Evolutionary conservation across 495 filamentous ascomycete genomes (phyloP).

Genomic region (Penicillium ochrochloron): DNA sequence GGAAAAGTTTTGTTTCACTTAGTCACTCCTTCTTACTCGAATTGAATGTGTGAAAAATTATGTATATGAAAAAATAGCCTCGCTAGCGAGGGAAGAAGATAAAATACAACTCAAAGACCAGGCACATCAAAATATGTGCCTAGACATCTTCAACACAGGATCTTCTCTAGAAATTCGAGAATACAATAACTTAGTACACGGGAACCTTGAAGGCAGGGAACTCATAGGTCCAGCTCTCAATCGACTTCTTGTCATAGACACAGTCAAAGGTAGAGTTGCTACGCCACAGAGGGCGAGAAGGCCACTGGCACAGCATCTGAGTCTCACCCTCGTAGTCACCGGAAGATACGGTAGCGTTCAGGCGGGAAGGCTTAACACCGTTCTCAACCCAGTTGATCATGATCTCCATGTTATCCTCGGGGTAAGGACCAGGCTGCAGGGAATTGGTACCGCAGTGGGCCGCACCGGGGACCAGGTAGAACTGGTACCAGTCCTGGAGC

Average conservation of each 20-base stretch:
- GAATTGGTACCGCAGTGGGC: slow-evolving; percentile 53
- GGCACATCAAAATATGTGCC: background rate
- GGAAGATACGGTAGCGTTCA: slow-evolving; percentile 45
- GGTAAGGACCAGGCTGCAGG: slow-evolving; percentile 52
- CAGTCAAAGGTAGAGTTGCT: slow-evolving; percentile 45
- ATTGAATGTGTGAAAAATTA: background rate
- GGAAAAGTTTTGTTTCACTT: background rate
- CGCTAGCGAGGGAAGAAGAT: background rate
- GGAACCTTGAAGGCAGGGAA: slow-evolving; percentile 38
- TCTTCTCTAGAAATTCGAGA: background rate
- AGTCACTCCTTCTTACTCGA: background rate
- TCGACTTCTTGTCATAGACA: slow-evolving; percentile 47
- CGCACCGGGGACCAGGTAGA: slow-evolving; percentile 56
- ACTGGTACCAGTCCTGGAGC: slow-evolving; percentile 56
- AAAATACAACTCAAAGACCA: background rate
- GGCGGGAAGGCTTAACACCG: slow-evolving; percentile 43
- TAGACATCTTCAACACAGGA: background rate
- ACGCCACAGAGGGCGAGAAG: slow-evolving; percentile 48
- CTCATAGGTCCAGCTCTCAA: slow-evolving; percentile 45
- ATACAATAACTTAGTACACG: slow-evolving; percentile 26
- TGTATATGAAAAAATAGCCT: slow-evolving; percentile 1
- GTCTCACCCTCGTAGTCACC: slow-evolving; percentile 44
- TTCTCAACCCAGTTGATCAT: slow-evolving; percentile 61
- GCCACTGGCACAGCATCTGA: slow-evolving; percentile 53
- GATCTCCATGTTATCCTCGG: slow-evolving; percentile 44